Evolutionary conservation across 2,329 filamentous ascomycete species (phyloP).

Genomic region (Tolypocladium nubicola): DNA sequence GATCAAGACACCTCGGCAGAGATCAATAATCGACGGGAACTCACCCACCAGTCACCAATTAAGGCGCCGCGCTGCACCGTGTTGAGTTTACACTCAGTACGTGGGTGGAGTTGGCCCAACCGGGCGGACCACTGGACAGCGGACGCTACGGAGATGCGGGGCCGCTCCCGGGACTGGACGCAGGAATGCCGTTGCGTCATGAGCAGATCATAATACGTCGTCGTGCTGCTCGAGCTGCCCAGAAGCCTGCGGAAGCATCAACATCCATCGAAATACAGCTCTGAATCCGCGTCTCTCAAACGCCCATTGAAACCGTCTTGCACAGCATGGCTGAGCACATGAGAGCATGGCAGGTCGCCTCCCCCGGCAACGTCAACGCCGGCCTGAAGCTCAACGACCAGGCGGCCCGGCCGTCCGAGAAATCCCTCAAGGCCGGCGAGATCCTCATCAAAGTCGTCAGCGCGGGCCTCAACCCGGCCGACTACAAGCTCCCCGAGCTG

Average conservation of each 20-base stretch:
- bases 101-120: neutral
- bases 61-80: too few relatives aligned
- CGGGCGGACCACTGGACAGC: too few relatives aligned
- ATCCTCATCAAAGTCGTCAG: conserved; percentile 32
- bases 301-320: neutral
- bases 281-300: neutral
- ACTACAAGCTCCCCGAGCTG: conserved; percentile 36
- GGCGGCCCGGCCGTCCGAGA: conserved; percentile 1
- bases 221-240: neutral
- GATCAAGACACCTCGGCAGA: too few relatives aligned
- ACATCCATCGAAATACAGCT: neutral
- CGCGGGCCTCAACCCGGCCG: conserved; percentile 35
- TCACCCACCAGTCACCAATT: too few relatives aligned
- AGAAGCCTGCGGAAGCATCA: neutral
- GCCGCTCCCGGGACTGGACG: neutral
- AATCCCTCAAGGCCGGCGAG: conserved; percentile 15
- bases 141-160: neutral
- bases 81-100: too few relatives aligned
- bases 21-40: too few relatives aligned
- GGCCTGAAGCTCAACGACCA: conserved; percentile 11
- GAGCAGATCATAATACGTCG: neutral
- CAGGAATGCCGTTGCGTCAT: neutral
- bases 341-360: conserved; percentile 16
- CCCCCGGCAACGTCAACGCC: conserved; percentile 13
- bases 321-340: conserved; percentile 12